Evolutionary conservation across 441 rosid genomes (phyloP), one percentile per base, ranked within the genome.

Genomic region (Lagerstroemia fauriei): DNA sequence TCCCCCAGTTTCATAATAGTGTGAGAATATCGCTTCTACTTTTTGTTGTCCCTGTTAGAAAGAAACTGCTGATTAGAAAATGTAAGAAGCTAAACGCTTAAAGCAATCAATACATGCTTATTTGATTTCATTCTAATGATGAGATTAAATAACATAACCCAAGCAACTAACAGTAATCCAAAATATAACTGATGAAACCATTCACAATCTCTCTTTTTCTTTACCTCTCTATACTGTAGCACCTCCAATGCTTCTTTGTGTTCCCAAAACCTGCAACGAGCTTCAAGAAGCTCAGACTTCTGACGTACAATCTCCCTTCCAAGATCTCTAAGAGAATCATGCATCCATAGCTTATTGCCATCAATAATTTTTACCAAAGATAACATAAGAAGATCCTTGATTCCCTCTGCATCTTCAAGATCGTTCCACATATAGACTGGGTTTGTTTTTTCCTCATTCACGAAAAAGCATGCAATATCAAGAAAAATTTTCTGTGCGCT

Each of bases 261-360:
- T 18, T 0, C 0, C 81, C 75, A 79, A 20, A 48, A 0, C 18
- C 80, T 78, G 51, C 80, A 41, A n/a, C 0, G 65, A 8, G 4
- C n/a, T 29, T 41, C 65, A 4, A 10, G 8, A 0, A 0, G 7
- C 50, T 0, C 0, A 24, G 25, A 2, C 0, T 20, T 17, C 2
- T 0, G 11, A 6, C 0, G 31, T 12, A 34, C 8, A 48, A 69
- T 29, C 0, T 22, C 0, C 32, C 34, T 50, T 22, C 81, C 76
- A 9, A 79, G 27, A 9, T 68, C 75, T 24, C 65, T 69, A 25
- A 79, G 17, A 7, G 6, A 9, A 11, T 79, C 81, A 69, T 79
- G 76, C 81, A 69, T 79, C 81, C 51, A 0, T 0, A 32, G 0
- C 29, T 0, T 66, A 7, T 51, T 0, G 4, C 0, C 14, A 12